phyloP scores from a whole-genome alignment of 2,329 filamentous ascomycete species.

The Eutypa lata region DNA sequence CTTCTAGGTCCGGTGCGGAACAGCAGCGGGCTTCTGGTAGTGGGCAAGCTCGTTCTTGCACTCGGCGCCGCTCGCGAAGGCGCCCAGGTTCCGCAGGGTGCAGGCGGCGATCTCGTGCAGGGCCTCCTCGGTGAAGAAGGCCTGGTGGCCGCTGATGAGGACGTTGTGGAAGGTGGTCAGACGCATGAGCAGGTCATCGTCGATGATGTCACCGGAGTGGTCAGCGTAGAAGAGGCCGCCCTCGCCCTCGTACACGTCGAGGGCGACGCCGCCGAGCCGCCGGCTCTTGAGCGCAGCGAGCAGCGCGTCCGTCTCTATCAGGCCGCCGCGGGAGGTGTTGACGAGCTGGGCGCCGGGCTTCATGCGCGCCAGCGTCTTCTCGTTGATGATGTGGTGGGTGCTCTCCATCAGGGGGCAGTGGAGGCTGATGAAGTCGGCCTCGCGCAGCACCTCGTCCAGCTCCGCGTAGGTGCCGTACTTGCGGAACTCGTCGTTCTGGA shows the following conservation, averaged over 20 bases:
- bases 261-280: constrained; percentile 59
- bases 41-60: constrained; percentile 23
- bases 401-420: constrained; percentile 62
- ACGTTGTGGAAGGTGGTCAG: constrained; percentile 68
- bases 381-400: constrained; percentile 61
- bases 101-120: constrained; percentile 60
- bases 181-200: constrained; percentile 64
- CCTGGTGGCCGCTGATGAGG: constrained; percentile 65
- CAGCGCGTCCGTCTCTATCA: constrained; percentile 59
- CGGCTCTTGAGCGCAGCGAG: constrained; percentile 58
- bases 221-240: constrained; percentile 63
- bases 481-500: constrained; percentile 44
- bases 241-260: constrained; percentile 69
- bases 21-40: constrained; percentile 1
- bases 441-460: constrained; percentile 52
- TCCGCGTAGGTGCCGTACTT: constrained; percentile 49
- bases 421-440: constrained; percentile 60
- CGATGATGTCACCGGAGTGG: constrained; percentile 61
- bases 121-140: constrained; percentile 66
- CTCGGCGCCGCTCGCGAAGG: constrained; percentile 31
- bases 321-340: constrained; percentile 65
- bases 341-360: constrained; percentile 60
- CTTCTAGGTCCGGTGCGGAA: background rate
- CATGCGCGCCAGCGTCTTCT: constrained; percentile 49
- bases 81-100: constrained; percentile 55